phyloP scores from a whole-genome alignment of 176 grass and related monocot genomes.

The Paspalum notatum region DNA sequence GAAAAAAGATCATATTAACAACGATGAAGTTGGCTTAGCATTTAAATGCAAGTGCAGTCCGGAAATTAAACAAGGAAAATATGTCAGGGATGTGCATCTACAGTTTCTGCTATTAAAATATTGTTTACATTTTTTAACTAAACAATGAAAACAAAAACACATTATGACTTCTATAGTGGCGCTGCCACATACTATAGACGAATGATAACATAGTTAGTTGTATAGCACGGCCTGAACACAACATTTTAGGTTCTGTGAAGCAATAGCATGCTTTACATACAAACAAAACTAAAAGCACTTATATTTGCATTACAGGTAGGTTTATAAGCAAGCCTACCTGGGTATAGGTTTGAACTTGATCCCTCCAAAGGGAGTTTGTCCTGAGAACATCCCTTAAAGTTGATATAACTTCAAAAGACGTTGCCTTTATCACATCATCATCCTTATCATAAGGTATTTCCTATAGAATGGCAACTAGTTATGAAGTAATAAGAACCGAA shows the following conservation, averaged over 20 bases:
- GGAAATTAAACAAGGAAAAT: constrained; percentile 9
- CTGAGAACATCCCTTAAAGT: constrained; percentile 95
- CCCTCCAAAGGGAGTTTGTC: constrained; percentile 85
- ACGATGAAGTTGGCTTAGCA: neutral
- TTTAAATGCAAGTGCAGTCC: neutral
- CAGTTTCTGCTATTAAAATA: neutral
- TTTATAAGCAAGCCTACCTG: constrained; percentile 54
- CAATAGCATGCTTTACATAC: constrained; percentile 5
- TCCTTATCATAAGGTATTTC: constrained; percentile 91
- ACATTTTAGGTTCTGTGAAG: neutral
- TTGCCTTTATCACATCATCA: constrained; percentile 92
- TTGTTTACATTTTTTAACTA: neutral
- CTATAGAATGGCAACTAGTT: constrained; percentile 43
- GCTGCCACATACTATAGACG: neutral
- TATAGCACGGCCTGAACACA: neutral
- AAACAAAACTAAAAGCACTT: neutral
- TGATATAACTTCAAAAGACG: constrained; percentile 97
- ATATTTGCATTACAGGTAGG: neutral
- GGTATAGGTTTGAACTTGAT: constrained; percentile 93
- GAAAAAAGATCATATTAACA: constrained; percentile 3
- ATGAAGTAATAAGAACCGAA: constrained; percentile 13
- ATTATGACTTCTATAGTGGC: neutral
- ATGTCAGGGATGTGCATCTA: neutral
- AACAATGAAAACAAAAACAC: constrained; percentile 24
- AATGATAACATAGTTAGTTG: neutral